These are phyloP conservation scores for Abrus pulchellus DNA, from an alignment of 306 rosid species.

Conservation along the genomic window DNA sequence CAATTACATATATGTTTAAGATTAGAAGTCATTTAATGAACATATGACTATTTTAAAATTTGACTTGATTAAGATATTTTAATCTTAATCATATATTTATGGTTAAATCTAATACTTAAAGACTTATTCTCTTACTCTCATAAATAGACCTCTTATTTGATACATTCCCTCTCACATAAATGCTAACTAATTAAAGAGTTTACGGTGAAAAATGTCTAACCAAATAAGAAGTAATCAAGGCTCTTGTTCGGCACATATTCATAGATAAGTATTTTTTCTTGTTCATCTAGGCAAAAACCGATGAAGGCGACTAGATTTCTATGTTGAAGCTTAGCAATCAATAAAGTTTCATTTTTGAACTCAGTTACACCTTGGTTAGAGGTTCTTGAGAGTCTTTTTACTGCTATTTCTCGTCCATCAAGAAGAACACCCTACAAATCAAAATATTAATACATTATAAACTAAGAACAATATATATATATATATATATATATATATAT, in stretches of 20 bases:
- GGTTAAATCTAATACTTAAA: too few species aligned
- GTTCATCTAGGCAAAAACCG: not conserved
- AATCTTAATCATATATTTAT: too few species aligned
- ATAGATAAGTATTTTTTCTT: constrained; percentile 33
- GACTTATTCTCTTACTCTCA: too few species aligned
- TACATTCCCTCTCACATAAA: not conserved
- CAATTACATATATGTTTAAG: too few species aligned
- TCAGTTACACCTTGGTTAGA: constrained; percentile 5
- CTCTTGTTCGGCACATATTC: constrained; percentile 28
- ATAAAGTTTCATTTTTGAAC: constrained; percentile 8
- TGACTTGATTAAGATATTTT: too few species aligned
- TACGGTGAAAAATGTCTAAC: not conserved
- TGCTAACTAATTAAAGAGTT: not conserved
- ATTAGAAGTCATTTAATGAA: too few species aligned
- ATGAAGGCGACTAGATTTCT: constrained; percentile 11
- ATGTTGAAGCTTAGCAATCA: constrained; percentile 33
- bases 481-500: too few species aligned
- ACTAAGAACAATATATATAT: not conserved
- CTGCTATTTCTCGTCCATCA: constrained; percentile 9
- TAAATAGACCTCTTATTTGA: too few species aligned
- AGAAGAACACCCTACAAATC: constrained; percentile 6
- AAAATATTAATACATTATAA: not conserved
- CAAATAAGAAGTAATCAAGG: constrained; percentile 27
- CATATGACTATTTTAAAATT: too few species aligned
- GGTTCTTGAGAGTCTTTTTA: not conserved